phyloP scores from a whole-genome alignment of 371 early-diverging fungal genomes.

The Haplosporangium sp. region DNA sequence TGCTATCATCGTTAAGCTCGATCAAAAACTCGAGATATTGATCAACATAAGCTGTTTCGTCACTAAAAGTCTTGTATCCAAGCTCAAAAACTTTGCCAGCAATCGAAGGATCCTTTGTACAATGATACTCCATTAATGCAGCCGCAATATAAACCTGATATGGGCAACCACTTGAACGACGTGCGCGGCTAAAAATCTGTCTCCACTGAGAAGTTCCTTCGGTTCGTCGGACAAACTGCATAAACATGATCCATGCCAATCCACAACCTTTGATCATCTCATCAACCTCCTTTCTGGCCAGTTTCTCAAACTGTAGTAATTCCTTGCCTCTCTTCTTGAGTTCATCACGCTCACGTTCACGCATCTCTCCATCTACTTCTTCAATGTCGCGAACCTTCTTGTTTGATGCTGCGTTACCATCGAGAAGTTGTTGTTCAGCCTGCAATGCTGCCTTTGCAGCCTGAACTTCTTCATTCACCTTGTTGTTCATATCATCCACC shows the following conservation, averaged over 20 bases:
- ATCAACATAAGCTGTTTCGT: conserved; percentile 78
- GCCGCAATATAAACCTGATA: conserved; percentile 90
- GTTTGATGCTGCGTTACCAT: conserved; percentile 58
- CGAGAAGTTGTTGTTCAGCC: conserved; percentile 60
- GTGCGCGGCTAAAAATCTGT: conserved; percentile 85
- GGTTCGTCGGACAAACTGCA: conserved; percentile 85
- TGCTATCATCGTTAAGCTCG: conserved; percentile 91
- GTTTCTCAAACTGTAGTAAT: conserved; percentile 70
- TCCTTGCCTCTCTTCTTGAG: conserved; percentile 76
- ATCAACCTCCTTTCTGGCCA: conserved; percentile 70
- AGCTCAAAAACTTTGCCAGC: conserved; percentile 94
- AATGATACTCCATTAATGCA: conserved; percentile 94
- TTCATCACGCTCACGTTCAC: conserved; percentile 78
- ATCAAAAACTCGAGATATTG: conserved; percentile 91
- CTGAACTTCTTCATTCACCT: conserved; percentile 61
- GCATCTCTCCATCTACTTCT: conserved; percentile 84
- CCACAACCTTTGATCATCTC: conserved; percentile 72
- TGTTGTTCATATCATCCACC: conserved; percentile 62
- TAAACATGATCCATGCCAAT: conserved; percentile 88
- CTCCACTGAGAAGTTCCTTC: conserved; percentile 81
- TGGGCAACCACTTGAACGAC: conserved; percentile 80
- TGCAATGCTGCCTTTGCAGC: conserved; percentile 31
- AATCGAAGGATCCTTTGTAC: conserved; percentile 84
- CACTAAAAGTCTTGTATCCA: conserved; percentile 83
- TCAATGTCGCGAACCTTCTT: conserved; percentile 66